Evolutionary conservation across 106 monocot species (phyloP).

Genomic region (Allium fistulosum): DNA sequence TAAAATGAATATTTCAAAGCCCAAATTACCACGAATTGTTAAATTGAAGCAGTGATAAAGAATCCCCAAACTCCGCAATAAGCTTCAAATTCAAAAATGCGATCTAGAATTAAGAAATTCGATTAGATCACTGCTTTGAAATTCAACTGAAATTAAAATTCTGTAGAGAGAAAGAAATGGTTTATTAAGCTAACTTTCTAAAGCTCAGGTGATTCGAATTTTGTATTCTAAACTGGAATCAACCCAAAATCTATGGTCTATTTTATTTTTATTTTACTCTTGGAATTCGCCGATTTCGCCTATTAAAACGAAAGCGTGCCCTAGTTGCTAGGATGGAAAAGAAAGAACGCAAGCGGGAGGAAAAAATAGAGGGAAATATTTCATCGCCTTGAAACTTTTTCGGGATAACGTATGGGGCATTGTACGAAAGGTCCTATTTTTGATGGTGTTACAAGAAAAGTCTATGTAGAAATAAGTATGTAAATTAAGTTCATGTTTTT

Average conservation of each 20-base stretch:
- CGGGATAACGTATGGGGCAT: too few relatives aligned
- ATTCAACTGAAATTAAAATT: background rate
- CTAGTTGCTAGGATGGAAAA: too few relatives aligned
- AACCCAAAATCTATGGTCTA: background rate
- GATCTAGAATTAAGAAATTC: background rate
- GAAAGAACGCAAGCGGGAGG: too few relatives aligned
- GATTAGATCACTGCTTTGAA: background rate
- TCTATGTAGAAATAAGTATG: too few relatives aligned
- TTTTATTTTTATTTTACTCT: too few relatives aligned
- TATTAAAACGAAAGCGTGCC: too few relatives aligned
- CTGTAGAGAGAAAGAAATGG: slow-evolving; percentile 1
- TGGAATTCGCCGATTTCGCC: too few relatives aligned
- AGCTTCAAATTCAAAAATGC: background rate
- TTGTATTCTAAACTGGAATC: background rate
- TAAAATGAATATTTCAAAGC: slow-evolving; percentile 9
- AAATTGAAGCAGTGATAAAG: slow-evolving; percentile 5
- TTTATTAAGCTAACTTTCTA: slow-evolving; percentile 9
- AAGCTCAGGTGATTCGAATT: background rate
- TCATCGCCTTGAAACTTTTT: too few relatives aligned
- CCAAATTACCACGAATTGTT: background rate
- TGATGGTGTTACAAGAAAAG: too few relatives aligned
- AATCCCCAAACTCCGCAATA: background rate
- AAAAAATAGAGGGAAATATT: too few relatives aligned
- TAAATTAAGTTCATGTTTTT: too few relatives aligned
- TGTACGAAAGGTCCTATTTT: too few relatives aligned